Conservation (phyloP, 179 eudicot species). For the Gypsophila paniculata region DNA sequence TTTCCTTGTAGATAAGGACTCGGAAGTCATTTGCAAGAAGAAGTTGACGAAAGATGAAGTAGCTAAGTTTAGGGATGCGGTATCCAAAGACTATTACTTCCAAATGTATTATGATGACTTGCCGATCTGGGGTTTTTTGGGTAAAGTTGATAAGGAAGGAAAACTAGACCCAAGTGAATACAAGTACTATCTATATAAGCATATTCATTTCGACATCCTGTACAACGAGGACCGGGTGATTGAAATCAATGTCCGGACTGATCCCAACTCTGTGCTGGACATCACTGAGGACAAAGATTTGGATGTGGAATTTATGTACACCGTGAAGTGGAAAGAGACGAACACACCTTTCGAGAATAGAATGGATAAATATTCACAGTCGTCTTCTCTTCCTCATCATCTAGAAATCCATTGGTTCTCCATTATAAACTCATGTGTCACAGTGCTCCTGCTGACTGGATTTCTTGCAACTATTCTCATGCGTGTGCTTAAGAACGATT, state of each 20-base stretch:
- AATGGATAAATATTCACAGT: slow-evolving; percentile 43
- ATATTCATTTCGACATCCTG: slow-evolving; percentile 35
- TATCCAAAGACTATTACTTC: slow-evolving; percentile 38
- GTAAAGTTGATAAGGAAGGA: slow-evolving; percentile 41
- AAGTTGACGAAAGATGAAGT: slow-evolving; percentile 35
- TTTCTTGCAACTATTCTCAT: slow-evolving; percentile 43
- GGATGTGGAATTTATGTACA: slow-evolving; percentile 38
- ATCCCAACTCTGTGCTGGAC: slow-evolving; percentile 34
- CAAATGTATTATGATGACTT: slow-evolving; percentile 46
- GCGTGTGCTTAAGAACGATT: slow-evolving; percentile 45
- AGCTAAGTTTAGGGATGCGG: slow-evolving; percentile 32
- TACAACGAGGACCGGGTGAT: slow-evolving; percentile 42
- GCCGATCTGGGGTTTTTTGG: slow-evolving; percentile 42
- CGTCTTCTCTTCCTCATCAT: slow-evolving; percentile 44
- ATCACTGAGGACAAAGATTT: slow-evolving; percentile 39
- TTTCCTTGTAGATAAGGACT: slow-evolving; percentile 37
- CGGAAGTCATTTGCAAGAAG: slow-evolving; percentile 36
- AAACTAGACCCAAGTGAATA: slow-evolving; percentile 35
- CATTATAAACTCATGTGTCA: slow-evolving; percentile 40
- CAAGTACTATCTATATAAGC: slow-evolving; percentile 36
- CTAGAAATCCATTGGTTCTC: slow-evolving; percentile 46
- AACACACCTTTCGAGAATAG: slow-evolving; percentile 35
- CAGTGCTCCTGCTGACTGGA: slow-evolving; percentile 41
- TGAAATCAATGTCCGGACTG: slow-evolving; percentile 39
- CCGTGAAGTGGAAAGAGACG: slow-evolving; percentile 40